phyloP scores from a whole-genome alignment of 257 asterid genomes.

The Solanum sejunctum region DNA sequence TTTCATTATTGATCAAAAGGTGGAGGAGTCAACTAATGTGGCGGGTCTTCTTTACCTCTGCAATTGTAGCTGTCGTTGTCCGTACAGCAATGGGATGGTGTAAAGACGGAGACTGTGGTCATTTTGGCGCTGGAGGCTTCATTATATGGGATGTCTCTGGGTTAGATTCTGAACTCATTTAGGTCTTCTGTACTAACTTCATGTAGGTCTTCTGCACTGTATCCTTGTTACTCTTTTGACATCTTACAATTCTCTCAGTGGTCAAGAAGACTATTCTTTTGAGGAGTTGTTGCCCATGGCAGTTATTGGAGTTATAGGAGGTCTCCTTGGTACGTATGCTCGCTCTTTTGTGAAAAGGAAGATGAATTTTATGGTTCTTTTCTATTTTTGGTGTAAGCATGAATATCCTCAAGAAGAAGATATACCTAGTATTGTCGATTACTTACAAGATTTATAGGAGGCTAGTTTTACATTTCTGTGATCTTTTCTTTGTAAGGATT shows the following conservation, averaged over 20 bases:
- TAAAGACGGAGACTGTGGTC: constrained; percentile 95
- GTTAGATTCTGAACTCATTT: constrained; percentile 31
- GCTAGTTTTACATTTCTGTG: too few species aligned
- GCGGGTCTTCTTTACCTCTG: constrained; percentile 98
- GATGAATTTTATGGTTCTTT: too few species aligned
- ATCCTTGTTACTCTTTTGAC: constrained; percentile 4
- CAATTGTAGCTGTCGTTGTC: constrained; percentile 94
- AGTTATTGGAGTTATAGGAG: constrained; percentile 92
- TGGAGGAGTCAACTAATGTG: constrained; percentile 99
- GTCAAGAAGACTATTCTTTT: constrained; percentile 97
- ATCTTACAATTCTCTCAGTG: constrained; percentile 49
- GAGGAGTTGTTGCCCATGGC: constrained; percentile 96
- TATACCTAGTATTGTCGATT: too few species aligned
- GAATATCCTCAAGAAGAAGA: too few species aligned
- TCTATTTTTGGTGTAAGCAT: too few species aligned
- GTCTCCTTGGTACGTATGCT: constrained; percentile 76
- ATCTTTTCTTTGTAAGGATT: too few species aligned
- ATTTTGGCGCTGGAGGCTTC: constrained; percentile 97
- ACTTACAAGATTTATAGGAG: too few species aligned
- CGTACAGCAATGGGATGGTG: constrained; percentile 99
- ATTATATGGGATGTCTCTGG: constrained; percentile 95
- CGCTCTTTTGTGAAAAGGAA: not conserved
- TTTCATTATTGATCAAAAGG: constrained; percentile 33
- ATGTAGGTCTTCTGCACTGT: constrained; percentile 5
- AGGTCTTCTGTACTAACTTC: not conserved